Percentiles rank a stretch among this genome's conserved stretches.
These are phyloP conservation scores for Aplosporella prunicola DNA, from an alignment of 2,329 filamentous ascomycete species.

Conservation along the genomic window DNA sequence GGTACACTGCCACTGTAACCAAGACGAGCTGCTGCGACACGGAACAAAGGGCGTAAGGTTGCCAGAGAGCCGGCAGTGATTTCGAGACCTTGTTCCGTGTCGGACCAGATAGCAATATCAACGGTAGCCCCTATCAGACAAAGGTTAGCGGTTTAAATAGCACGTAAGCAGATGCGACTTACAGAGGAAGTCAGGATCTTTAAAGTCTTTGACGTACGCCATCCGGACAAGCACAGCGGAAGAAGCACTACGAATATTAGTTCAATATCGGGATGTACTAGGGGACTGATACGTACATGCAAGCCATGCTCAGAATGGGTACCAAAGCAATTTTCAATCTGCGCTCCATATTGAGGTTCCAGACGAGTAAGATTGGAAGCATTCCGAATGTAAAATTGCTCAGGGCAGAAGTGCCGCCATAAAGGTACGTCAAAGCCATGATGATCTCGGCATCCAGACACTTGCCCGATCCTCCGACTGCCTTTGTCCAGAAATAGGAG, in stretches of 20 bases:
- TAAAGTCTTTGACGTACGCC: conserved; percentile 27
- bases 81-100: conserved; percentile 28
- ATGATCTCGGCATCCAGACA: conserved; percentile 36
- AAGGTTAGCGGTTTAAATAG: too few species aligned
- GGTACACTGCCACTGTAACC: too few species aligned
- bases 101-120: conserved; percentile 29
- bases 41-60: conserved; percentile 28
- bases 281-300: conserved; percentile 33
- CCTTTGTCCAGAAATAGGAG: conserved; percentile 41
- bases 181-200: conserved; percentile 25
- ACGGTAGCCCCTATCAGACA: conserved; percentile 16
- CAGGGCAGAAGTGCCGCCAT: conserved; percentile 37
- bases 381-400: conserved; percentile 43
- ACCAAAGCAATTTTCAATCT: conserved; percentile 40
- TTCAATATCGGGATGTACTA: neutral
- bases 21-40: too few species aligned
- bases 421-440: conserved; percentile 35
- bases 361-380: conserved; percentile 43
- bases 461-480: conserved; percentile 26
- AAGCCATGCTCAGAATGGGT: conserved; percentile 41
- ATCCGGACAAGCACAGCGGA: conserved; percentile 26
- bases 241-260: conserved; percentile 20
- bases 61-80: conserved; percentile 28
- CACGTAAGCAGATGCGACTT: too few species aligned
- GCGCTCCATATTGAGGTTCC: conserved; percentile 41